phyloP scores from a whole-genome alignment of 495 filamentous ascomycete genomes.

The Tuber indicum region DNA sequence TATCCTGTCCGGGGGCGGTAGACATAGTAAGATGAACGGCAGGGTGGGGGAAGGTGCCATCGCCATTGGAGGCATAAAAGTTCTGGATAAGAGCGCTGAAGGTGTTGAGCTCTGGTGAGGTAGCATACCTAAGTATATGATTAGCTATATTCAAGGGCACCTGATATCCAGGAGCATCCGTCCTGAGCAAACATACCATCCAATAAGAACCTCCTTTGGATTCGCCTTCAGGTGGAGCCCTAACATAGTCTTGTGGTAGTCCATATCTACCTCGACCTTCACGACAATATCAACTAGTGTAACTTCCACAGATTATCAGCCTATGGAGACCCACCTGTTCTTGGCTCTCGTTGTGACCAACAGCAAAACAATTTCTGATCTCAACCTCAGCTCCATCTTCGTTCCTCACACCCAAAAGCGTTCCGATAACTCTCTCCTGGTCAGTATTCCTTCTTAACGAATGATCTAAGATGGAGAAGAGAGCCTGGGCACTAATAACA shows the following conservation, averaged over 20 bases:
- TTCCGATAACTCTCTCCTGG: constrained; percentile 92
- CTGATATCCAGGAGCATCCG: neutral
- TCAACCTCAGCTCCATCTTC: constrained; percentile 96
- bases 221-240: constrained; percentile 86
- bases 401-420: constrained; percentile 79
- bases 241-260: constrained; percentile 99
- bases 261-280: constrained; percentile 92
- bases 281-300: neutral
- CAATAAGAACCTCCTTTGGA: constrained; percentile 86
- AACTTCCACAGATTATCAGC: neutral
- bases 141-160: neutral
- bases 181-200: constrained; percentile 53
- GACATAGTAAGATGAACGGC: constrained; percentile 92
- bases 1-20: constrained; percentile 74
- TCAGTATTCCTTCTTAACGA: constrained; percentile 81
- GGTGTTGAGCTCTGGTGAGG: constrained; percentile 87
- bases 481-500: constrained; percentile 86
- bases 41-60: constrained; percentile 92
- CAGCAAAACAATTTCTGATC: constrained; percentile 91
- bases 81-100: constrained; percentile 98
- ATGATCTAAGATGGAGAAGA: constrained; percentile 97
- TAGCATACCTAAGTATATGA: constrained; percentile 61
- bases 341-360: constrained; percentile 93
- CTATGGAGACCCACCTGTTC: constrained; percentile 55
- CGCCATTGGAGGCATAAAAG: constrained; percentile 95